Base-by-base conservation (phyloP, 164 flowering plant species). In the Liriodendron chinense region DNA sequence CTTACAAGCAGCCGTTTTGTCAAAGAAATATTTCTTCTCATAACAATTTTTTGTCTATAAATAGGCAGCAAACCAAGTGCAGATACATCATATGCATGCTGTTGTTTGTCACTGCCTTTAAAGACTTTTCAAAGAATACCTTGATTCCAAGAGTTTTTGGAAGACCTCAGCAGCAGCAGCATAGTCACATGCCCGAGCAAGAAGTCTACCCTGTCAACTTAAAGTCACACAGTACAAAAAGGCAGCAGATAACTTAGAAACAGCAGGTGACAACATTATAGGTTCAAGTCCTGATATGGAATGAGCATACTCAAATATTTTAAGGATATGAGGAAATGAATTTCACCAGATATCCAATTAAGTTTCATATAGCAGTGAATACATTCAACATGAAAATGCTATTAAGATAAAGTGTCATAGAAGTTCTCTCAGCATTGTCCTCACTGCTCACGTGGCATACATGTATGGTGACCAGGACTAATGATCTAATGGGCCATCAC, bases 181-280 rank as follows among this genome's bases (percentile, higher is more conserved):
- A 84, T 83, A 89, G 82, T 96, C 95, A 78, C 93, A 89, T 80
- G 89, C 87, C 83, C 84, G 87, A 81, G 95, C 98, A 86, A 92
- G 97, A 87, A 96, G 97, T 81, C 88, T 90, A 80, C 99, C 99
- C 98, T 96, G 97, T 91, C 94, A 89, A 90, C 99, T 96, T 96
- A 73, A 85, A 90, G 89, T 84, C 86, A 90, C 85, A 85, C 77
- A 82, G 78, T 71, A 80, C 83, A 83, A 74, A 70, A 88, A 85
- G 73, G 74, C 77, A 81, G 65, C 48, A 75, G 56, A 70, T 47
- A 67, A 74, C 65, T 76, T 70, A 76, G 64, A 80, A 68, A 61
- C 61, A 67, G 18, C 34, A 47, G 43, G 53, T 8, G 24, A 64
- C 10, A 64, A 21, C 12, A 64, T 64, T 65, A 53, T 28, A 65